A percentile compares a stretch with the other conserved stretches of the same genome.
Conservation (phyloP, 495 filamentous ascomycete species). For the Penicillium maclennaniae region DNA sequence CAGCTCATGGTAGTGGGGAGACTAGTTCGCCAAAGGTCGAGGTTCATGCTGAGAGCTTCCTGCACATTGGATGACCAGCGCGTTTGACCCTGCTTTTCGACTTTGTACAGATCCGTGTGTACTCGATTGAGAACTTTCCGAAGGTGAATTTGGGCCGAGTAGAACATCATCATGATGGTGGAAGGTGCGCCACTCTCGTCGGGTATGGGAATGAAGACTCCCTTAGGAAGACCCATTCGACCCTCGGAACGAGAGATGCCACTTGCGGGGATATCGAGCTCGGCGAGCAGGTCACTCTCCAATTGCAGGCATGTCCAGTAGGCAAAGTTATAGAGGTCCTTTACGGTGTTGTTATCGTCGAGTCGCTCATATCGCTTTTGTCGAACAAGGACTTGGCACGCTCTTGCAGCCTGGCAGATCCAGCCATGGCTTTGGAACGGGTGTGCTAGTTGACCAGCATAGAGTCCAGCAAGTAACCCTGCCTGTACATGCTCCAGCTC, state of each 20-base stretch:
- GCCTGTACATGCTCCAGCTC: constrained; percentile 79
- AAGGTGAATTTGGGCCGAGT: constrained; percentile 79
- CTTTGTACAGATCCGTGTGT: constrained; percentile 75
- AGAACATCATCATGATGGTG: constrained; percentile 66
- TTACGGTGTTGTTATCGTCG: constrained; percentile 18
- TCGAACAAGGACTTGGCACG: constrained; percentile 72
- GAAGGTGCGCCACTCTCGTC: constrained; percentile 32
- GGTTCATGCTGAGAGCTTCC: constrained; percentile 42
- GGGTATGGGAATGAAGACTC: constrained; percentile 28
- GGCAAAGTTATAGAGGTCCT: constrained; percentile 65
- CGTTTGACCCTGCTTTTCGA: constrained; percentile 37
- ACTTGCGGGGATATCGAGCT: constrained; percentile 78
- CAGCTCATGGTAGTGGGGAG: constrained; percentile 55
- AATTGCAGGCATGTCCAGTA: constrained; percentile 95
- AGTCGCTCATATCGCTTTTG: constrained; percentile 42
- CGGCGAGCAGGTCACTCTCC: constrained; percentile 93
- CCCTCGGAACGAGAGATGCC: constrained; percentile 70
- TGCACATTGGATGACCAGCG: constrained; percentile 34
- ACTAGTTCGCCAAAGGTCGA: constrained; percentile 47
- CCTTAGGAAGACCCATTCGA: constrained; percentile 60
- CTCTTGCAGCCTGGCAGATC: constrained; percentile 74
- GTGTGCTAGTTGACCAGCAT: constrained; percentile 80
- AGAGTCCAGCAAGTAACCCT: constrained; percentile 82
- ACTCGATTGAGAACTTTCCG: constrained; percentile 81
- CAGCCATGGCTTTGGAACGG: constrained; percentile 88